These are phyloP conservation scores for Anthostomella pinea DNA, from an alignment of 2,329 filamentous ascomycete genomes.

Conservation along the genomic window DNA sequence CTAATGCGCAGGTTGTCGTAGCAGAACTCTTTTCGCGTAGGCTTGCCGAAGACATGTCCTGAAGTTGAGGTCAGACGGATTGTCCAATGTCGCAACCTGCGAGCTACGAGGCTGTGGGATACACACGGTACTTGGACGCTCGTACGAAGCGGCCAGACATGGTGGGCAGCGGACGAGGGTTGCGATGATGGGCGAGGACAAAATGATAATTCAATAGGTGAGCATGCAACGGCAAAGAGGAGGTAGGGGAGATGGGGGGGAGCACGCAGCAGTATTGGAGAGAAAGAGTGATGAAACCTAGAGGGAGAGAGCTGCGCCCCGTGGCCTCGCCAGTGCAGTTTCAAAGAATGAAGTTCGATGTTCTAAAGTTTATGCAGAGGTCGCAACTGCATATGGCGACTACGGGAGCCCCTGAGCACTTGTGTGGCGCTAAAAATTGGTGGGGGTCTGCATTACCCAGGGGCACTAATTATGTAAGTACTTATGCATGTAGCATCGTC, in stretches of 20 bases:
- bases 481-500: too few relatives aligned
- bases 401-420: neutral
- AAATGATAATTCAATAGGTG: conserved; percentile 3
- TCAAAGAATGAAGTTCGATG: conserved; percentile 9
- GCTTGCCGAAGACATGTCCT: conserved; percentile 98
- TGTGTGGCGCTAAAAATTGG: neutral
- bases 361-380: conserved; percentile 10
- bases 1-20: conserved; percentile 98
- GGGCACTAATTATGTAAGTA: neutral
- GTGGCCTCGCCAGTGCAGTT: conserved; percentile 5
- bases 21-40: conserved; percentile 94
- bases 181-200: conserved; percentile 5
- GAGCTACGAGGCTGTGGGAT: conserved; percentile 14
- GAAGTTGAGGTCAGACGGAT: conserved; percentile 27
- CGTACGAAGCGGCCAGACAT: conserved; percentile 66
- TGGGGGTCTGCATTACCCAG: too few relatives aligned
- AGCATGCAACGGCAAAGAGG: neutral
- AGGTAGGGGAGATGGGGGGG: conserved; percentile 6
- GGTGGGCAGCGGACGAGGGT: conserved; percentile 18
- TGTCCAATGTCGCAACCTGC: conserved; percentile 19
- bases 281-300: conserved; percentile 11
- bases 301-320: conserved; percentile 6
- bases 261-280: conserved; percentile 4
- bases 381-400: neutral
- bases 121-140: conserved; percentile 67